phyloP scores from a whole-genome alignment of 306 rosid genomes.

The Begonia masoniana region DNA sequence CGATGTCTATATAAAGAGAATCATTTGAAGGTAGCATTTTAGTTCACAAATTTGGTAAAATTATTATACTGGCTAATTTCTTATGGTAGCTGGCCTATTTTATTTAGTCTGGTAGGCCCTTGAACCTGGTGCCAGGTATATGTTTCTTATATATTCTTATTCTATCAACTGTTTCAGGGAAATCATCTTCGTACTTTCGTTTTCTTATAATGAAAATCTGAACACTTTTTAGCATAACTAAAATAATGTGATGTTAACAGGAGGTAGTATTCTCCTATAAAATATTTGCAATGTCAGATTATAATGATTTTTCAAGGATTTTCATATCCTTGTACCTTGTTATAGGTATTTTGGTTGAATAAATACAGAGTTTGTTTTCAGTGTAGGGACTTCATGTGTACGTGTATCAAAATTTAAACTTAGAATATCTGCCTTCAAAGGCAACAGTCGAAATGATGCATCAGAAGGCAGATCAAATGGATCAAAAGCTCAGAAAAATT shows the following conservation, averaged over 20 bases:
- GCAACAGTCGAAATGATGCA: conserved; percentile 45
- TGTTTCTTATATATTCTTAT: no score
- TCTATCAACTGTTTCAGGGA: no score
- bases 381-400: conserved; percentile 65
- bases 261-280: no score
- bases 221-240: no score
- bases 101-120: background rate
- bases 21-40: no score
- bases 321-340: background rate
- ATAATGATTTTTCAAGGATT: background rate
- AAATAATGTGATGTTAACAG: no score
- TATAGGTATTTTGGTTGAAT: conserved; percentile 1
- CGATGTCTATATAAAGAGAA: no score
- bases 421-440: conserved; percentile 64
- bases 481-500: conserved; percentile 43
- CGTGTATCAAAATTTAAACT: conserved; percentile 38
- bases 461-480: conserved; percentile 43
- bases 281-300: background rate
- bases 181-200: no score
- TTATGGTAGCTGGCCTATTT: background rate
- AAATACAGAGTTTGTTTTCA: conserved; percentile 36
- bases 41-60: no score
- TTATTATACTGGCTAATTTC: no score
- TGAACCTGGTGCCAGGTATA: background rate
- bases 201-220: no score